A percentile compares a stretch with the other conserved stretches of the same genome.
These are phyloP conservation scores for Moricandia moricandioides DNA, from an alignment of 345 rosid genomes.

Conservation along the genomic window DNA sequence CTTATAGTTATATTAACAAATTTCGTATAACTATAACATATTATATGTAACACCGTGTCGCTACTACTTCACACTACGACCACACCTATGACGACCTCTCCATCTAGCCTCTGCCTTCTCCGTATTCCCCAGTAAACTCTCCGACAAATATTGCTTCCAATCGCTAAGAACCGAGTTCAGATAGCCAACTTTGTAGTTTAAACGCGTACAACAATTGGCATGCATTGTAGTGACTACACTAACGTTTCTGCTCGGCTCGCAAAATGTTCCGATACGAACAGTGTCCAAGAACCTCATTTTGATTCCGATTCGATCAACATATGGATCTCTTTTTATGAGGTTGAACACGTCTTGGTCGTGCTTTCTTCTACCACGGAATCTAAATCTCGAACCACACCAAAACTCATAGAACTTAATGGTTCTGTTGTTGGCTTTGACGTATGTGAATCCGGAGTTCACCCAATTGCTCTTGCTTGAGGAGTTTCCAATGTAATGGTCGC, in stretches of 20 bases:
- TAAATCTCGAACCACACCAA: slow-evolving; percentile 48
- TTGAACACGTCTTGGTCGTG: slow-evolving; percentile 82
- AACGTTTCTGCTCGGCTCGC: neutral
- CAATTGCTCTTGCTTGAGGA: slow-evolving; percentile 33
- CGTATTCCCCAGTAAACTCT: neutral
- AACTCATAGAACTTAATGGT: slow-evolving; percentile 51
- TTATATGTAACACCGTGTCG: neutral
- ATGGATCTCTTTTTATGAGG: slow-evolving; percentile 44
- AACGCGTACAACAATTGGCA: neutral
- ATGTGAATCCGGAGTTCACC: slow-evolving; percentile 64
- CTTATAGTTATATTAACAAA: neutral
- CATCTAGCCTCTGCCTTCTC: neutral
- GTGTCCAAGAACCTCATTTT: slow-evolving; percentile 7
- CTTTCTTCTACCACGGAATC: slow-evolving; percentile 32
- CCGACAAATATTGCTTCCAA: neutral
- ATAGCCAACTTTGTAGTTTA: neutral
- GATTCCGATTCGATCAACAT: slow-evolving; percentile 32
- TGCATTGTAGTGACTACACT: neutral
- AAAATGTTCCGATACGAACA: neutral
- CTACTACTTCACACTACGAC: neutral
- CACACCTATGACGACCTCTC: neutral
- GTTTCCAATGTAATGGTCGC: slow-evolving; percentile 46
- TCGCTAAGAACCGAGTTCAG: neutral
- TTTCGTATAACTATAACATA: neutral
- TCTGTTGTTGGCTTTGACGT: slow-evolving; percentile 46